Evolutionary conservation across 2,329 filamentous ascomycete genomes (phyloP), one percentile per base, ranked within the genome.

Genomic region (Stemphylium vesicarium): DNA sequence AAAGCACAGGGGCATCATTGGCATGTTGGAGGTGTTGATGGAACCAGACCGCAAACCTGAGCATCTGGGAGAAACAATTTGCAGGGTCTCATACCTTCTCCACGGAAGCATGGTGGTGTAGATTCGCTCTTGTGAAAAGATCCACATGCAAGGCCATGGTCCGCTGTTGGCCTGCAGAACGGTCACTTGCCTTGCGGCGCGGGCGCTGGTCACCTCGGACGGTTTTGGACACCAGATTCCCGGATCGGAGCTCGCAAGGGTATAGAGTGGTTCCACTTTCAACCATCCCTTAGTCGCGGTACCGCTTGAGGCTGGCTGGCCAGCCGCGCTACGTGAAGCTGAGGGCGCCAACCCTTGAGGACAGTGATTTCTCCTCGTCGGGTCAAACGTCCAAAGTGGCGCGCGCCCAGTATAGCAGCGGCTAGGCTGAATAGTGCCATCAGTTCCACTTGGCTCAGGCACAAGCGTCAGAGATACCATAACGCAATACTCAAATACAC

Each of bases 291-390:
- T 46, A 54, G 33, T 45, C 41, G 32, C 31, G 31, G 18, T 38
- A 53, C 33, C 31, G 18, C 39, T 18, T 18, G 39, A 54, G 40
- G 43, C 45, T 54, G 45, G 37, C 44, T 40, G 38, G 29, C 32
- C n/a, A 40, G 33, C 29, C 13, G 35, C 50, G 50, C 54, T 44
- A 54, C 44, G n/a, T 33, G 35, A 39, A 35, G 46, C 51, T 46
- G 51, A 54, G 40, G 33, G 20, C 36, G 20, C 16, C 37, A 47
- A 15, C 50, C n/a, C 24, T 36, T 20, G 20, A 20, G 16, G 48
- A 50, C 48, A 53, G 43, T 53, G 35, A 42, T 41, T 48, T 53
- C 43, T 53, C 43, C 50, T 49, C 44, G 42, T 45, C 22, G 43
- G 43, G n/a, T 12, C 36, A 47, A 33, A 56, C 48, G 42, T 52